phyloP scores from a whole-genome alignment of 768 basidiomycete genomes.

The Leucocoprinus birnbaumii region DNA sequence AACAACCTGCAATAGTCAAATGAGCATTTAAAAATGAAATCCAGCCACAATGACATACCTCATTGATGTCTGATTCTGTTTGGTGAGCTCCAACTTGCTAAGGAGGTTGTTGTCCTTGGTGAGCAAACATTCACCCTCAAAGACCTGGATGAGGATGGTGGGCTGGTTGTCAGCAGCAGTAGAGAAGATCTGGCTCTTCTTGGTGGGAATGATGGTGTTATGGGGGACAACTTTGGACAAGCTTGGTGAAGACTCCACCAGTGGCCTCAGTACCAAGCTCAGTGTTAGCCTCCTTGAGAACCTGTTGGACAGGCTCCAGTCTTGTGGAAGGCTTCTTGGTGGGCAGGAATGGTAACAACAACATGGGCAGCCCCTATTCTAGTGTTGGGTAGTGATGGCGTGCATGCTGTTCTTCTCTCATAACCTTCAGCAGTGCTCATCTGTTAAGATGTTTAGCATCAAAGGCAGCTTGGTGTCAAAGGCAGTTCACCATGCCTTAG shows the following conservation, averaged over 20 bases:
- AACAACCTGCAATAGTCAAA: no score
- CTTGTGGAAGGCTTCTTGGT: no score
- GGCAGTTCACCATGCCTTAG: conserved; percentile 97
- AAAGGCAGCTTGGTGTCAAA: conserved; percentile 93
- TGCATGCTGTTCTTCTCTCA: no score
- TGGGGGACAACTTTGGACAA: conserved; percentile 99
- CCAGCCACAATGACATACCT: no score
- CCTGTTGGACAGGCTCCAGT: no score
- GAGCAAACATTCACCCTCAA: conserved; percentile 96
- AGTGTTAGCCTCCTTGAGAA: no score
- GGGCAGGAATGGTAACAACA: conserved; percentile 96
- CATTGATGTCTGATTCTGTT: no score
- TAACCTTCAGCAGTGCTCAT: no score
- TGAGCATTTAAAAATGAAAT: no score
- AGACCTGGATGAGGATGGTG: conserved; percentile 97
- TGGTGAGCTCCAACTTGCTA: conserved; percentile 98
- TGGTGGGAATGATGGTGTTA: conserved; percentile 98
- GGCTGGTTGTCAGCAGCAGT: conserved; percentile 99
- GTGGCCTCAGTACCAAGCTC: conserved; percentile 92
- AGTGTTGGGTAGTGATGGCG: no score
- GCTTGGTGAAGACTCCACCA: conserved; percentile 98
- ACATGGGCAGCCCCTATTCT: conserved; percentile 97
- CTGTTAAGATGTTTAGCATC: no score
- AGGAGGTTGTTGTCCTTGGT: conserved; percentile 99
- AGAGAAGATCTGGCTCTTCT: conserved; percentile 98